Conservation (phyloP, 164 flowering plant genomes). For the Magnolia changhungtana region DNA sequence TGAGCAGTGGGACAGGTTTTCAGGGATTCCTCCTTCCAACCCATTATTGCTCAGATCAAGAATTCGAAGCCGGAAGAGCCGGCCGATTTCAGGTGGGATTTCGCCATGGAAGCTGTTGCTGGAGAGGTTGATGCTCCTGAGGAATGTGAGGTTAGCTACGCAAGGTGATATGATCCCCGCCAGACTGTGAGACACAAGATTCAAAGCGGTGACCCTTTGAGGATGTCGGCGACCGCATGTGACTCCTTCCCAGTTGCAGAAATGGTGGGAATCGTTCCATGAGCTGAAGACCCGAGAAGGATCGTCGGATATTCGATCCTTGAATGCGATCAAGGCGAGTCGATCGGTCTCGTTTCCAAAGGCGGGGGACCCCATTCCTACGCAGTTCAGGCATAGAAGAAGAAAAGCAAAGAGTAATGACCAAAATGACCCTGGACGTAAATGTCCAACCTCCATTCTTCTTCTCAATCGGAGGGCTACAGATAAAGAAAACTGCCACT, state of each 20-base stretch:
- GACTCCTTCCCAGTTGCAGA: slow-evolving; percentile 9
- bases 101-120: slow-evolving; percentile 9
- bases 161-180: slow-evolving; percentile 2
- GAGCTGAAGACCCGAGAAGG: neutral
- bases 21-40: slow-evolving; percentile 1
- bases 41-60: neutral
- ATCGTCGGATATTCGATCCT: neutral
- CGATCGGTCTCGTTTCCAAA: slow-evolving; percentile 3
- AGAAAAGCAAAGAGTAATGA: too few relatives aligned
- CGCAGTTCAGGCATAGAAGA: too few relatives aligned
- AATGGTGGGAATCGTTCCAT: slow-evolving; percentile 3
- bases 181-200: neutral
- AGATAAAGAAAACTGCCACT: too few relatives aligned
- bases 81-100: slow-evolving; percentile 13
- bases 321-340: neutral
- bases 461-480: too few relatives aligned
- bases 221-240: neutral
- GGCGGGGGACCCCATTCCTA: too few relatives aligned
- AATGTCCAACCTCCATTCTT: too few relatives aligned
- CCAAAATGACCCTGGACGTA: too few relatives aligned
- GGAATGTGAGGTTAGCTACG: slow-evolving; percentile 15
- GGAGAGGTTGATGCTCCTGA: neutral
- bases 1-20: slow-evolving; percentile 4
- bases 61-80: neutral
- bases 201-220: slow-evolving; percentile 6